Evolutionary conservation across 768 basidiomycete species (phyloP).

Genomic region (Galerina sulciceps): DNA sequence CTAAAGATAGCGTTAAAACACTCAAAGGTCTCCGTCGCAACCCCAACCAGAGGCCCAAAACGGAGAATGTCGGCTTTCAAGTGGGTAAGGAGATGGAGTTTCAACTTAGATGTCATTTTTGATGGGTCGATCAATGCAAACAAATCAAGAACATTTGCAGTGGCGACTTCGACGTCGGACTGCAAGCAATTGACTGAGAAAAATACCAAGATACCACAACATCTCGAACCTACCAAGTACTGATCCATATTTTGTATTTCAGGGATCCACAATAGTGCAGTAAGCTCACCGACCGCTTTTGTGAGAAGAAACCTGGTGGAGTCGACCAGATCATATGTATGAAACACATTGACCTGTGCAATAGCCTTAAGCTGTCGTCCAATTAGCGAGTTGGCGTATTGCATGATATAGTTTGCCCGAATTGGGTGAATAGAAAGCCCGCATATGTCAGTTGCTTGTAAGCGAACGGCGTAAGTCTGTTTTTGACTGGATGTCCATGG

Average conservation of each 20-base stretch:
- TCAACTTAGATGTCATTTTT: slow-evolving; percentile 38
- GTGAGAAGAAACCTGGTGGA: slow-evolving; percentile 27
- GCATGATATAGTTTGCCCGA: slow-evolving; percentile 43
- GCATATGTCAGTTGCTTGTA: slow-evolving; percentile 35
- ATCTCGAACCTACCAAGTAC: slow-evolving; percentile 33
- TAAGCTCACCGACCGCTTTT: slow-evolving; percentile 35
- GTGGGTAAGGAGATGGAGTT: slow-evolving; percentile 39
- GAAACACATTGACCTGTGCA: slow-evolving; percentile 40
- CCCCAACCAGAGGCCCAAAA: slow-evolving; percentile 39
- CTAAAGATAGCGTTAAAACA: slow-evolving; percentile 47
- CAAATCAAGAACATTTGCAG: slow-evolving; percentile 41
- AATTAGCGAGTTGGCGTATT: slow-evolving; percentile 45
- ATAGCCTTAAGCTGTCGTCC: slow-evolving; percentile 46
- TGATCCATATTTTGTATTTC: slow-evolving; percentile 38
- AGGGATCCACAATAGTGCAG: slow-evolving; percentile 44
- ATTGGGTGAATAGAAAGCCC: slow-evolving; percentile 37
- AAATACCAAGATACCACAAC: slow-evolving; percentile 1
- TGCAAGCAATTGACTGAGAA: slow-evolving; percentile 8
- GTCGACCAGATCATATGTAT: slow-evolving; percentile 37
- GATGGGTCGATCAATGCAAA: slow-evolving; percentile 35
- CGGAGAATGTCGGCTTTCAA: slow-evolving; percentile 34
- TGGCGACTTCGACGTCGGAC: slow-evolving; percentile 30
- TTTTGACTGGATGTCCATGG: slow-evolving; percentile 32
- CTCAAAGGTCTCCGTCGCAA: slow-evolving; percentile 40
- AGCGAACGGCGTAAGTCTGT: slow-evolving; percentile 27